Base-by-base conservation (phyloP, 2,329 filamentous ascomycete genomes). In the Epichloe sp. region DNA sequence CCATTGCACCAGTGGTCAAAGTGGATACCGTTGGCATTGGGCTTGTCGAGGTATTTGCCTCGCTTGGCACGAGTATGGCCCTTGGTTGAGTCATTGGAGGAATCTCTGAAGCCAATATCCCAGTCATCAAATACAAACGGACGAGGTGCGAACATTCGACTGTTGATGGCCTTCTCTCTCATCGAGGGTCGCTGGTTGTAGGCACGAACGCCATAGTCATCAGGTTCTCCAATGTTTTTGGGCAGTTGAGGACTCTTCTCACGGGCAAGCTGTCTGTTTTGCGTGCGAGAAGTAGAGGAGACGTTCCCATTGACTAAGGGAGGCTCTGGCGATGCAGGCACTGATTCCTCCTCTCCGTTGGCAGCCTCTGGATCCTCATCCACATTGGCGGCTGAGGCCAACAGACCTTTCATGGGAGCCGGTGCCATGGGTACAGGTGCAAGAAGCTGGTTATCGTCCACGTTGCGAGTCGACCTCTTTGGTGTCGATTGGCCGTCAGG, bases 41-140 rank as follows among this genome's bases (percentile, higher is more conserved):
- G 76, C 31, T 69, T 72, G 55, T 74, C 69, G 45, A 78, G 66
- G 57, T 73, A 80, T 59, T 72, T 75, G 58, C 76, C 76, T 47
- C 77, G 70, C 54, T 74, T 73, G 14, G 71, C 70, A 56, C 70
- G 71, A 36, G 72, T 78, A 45, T 76, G 75, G 21, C 74, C 74
- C 52, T 76, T 74, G 53, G 69, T 70, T 34, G 73, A 71, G 56
- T 78, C 75, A 53, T 81, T 81, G 54, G 72, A 72, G 4, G 76
- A 78, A 57, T 81, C 78, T 21, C 75, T 71, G 61, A 79, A 81
- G 14, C 78, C 78, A 54, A 82, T 81, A 58, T 81, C 77, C 52
- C 72, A 67, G 8, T 74, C 65, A 38, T 75, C 68, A 51, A 72
- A 80, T 48, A 70, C 64, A 54, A 75, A 76, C 0, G 70, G 56